Evolutionary conservation across 2,329 filamentous ascomycete genomes (phyloP), one percentile per base, ranked within the genome.

Genomic region (Scedosporium dehoogii): DNA sequence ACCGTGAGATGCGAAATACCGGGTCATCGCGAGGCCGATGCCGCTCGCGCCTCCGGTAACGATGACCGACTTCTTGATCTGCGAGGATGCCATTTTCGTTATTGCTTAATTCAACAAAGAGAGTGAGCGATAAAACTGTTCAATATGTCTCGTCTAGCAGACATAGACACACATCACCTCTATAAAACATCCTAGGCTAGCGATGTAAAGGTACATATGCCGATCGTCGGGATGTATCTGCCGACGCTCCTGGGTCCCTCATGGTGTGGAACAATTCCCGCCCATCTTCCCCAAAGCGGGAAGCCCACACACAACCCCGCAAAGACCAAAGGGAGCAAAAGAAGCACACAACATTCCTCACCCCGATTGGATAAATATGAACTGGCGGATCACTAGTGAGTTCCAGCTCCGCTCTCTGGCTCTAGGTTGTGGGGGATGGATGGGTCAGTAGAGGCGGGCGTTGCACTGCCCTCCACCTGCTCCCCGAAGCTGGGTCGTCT

Each of bases 1-100:
- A 9, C 71, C 72, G 16, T 70, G 66, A 4, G 71, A 69, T 1
- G 72, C 74, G 64, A 75, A 74, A 57, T 75, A 65, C 23, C 68
- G 65, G 5, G 68, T 67, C 68, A 76, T 65, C 2, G 61, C 67
- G 9, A 68, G 65, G 33, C 67, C 67, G 38, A 68, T 68, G 46
- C 67, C 67, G n/a, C 65, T 66, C 16, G 64, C 64, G 21, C 66
- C 65, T 16, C 67, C 65, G n/a, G 67, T 68, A 4, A 68, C 61
- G 41, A 66, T 63, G 46, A 64, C 63, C 6, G 63, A 64, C 29
- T 63, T 63, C 23, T 53, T 14, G 58, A 55, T 27, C n/a, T 42
- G 53, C 18, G 59, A 41, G 38, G 38, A 44, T 44, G 48, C 14
- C 60, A 62, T 62, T 42, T 57, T 57, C 14, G 42, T 14, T 60